Conservation (phyloP, 352 stramenopile genomes). For the Blastocystis sp. region DNA sequence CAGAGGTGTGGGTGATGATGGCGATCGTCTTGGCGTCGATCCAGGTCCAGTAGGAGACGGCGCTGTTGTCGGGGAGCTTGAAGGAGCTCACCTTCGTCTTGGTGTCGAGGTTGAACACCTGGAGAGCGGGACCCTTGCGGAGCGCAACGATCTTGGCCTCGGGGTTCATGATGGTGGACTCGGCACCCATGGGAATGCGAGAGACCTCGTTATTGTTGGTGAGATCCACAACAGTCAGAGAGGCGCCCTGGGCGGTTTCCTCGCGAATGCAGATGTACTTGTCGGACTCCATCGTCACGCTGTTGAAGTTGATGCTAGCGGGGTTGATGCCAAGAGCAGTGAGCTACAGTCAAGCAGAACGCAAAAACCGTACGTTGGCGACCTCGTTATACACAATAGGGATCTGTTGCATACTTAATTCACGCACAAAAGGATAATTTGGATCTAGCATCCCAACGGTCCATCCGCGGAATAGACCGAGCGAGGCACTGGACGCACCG, state of each 20-base stretch:
- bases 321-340: slow-evolving; percentile 85
- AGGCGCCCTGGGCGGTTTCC: slow-evolving; percentile 83
- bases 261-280: slow-evolving; percentile 90
- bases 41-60: slow-evolving; percentile 98
- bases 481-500: neutral
- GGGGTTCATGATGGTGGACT: slow-evolving; percentile 99
- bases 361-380: slow-evolving; percentile 3
- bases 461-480: neutral
- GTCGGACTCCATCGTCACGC: slow-evolving; percentile 88
- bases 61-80: slow-evolving; percentile 84
- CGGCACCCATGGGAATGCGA: slow-evolving; percentile 93
- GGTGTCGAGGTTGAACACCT: slow-evolving; percentile 99
- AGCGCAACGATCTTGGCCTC: slow-evolving; percentile 88
- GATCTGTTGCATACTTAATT: slow-evolving; percentile 42
- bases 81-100: slow-evolving; percentile 96
- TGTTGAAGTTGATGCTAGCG: slow-evolving; percentile 89
- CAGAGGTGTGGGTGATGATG: slow-evolving; percentile 91
- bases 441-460: slow-evolving; percentile 49
- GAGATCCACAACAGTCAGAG: slow-evolving; percentile 83
- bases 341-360: slow-evolving; percentile 78
- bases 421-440: slow-evolving; percentile 38
- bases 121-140: slow-evolving; percentile 80
- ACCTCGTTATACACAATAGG: slow-evolving; percentile 65
- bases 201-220: slow-evolving; percentile 82
- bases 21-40: slow-evolving; percentile 93